phyloP scores from a whole-genome alignment of 257 asterid genomes.

The Solanum paucissectum region DNA sequence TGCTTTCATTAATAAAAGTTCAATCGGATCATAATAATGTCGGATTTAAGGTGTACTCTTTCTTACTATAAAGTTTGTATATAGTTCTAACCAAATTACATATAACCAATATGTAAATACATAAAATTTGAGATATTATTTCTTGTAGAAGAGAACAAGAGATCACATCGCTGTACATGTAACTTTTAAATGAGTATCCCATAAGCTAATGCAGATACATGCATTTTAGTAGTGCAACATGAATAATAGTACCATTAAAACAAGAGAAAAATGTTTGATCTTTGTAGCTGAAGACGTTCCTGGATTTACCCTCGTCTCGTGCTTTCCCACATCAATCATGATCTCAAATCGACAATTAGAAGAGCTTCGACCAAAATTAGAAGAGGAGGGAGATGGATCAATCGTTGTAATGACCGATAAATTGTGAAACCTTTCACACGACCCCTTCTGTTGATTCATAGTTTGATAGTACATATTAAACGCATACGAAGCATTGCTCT shows the following conservation, averaged over 20 bases:
- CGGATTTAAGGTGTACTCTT: background rate
- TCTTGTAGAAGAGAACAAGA: background rate
- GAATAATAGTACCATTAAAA: background rate
- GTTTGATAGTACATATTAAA: constrained; percentile 78
- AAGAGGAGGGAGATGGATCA: constrained; percentile 55
- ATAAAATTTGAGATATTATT: background rate
- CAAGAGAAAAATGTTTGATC: background rate
- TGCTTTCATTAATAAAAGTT: background rate
- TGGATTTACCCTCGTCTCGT: constrained; percentile 23
- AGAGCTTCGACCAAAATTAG: background rate
- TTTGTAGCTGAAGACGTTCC: constrained; percentile 27
- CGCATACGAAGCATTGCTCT: constrained; percentile 68
- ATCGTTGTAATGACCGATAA: constrained; percentile 45
- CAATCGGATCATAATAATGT: background rate
- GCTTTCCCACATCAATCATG: constrained; percentile 61
- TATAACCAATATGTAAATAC: background rate
- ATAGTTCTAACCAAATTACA: background rate
- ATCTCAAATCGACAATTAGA: constrained; percentile 54
- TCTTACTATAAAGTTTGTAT: background rate
- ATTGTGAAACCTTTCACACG: constrained; percentile 61
- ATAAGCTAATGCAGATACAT: background rate
- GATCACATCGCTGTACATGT: background rate
- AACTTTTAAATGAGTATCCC: background rate
- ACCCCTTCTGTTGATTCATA: constrained; percentile 53
- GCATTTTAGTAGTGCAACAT: background rate